These are phyloP conservation scores for Venturia carpophila DNA, from an alignment of 2,329 filamentous ascomycete species.

Conservation along the genomic window DNA sequence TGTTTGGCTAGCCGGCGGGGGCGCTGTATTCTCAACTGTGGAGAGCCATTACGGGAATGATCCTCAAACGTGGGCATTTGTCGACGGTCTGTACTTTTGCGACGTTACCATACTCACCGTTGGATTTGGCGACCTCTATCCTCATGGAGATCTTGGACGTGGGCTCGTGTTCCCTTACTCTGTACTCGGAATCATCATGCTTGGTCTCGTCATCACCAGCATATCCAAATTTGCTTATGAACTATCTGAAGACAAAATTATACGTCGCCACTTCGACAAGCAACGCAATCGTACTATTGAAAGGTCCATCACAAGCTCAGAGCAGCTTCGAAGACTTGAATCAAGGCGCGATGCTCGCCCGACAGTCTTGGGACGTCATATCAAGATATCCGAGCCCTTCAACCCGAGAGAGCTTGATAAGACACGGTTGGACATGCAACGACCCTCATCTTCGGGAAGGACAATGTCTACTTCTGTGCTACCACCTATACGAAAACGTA, in stretches of 20 bases:
- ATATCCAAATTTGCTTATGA: conserved; percentile 61
- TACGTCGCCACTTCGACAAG: conserved; percentile 51
- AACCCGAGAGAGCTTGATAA: neutral
- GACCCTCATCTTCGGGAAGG: neutral
- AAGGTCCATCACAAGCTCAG: conserved; percentile 46
- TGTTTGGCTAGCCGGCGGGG: conserved; percentile 70
- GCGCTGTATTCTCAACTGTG: conserved; percentile 62
- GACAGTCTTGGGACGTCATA: neutral
- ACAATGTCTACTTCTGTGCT: neutral
- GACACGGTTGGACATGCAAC: neutral
- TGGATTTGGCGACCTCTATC: conserved; percentile 46
- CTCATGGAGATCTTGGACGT: conserved; percentile 49
- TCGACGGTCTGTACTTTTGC: conserved; percentile 54
- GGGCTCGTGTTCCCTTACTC: conserved; percentile 77
- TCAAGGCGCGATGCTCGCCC: conserved; percentile 21
- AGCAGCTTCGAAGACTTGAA: conserved; percentile 38
- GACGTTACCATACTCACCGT: conserved; percentile 37
- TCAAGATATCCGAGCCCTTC: conserved; percentile 16
- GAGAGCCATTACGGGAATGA: conserved; percentile 40
- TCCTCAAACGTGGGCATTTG: conserved; percentile 55
- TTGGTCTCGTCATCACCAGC: conserved; percentile 75
- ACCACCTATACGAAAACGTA: conserved; percentile 3
- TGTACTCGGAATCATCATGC: conserved; percentile 72
- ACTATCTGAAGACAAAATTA: conserved; percentile 53
- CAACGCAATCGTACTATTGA: conserved; percentile 47